Conservation (phyloP, 257 asterid genomes). For the Salvia splendens region DNA sequence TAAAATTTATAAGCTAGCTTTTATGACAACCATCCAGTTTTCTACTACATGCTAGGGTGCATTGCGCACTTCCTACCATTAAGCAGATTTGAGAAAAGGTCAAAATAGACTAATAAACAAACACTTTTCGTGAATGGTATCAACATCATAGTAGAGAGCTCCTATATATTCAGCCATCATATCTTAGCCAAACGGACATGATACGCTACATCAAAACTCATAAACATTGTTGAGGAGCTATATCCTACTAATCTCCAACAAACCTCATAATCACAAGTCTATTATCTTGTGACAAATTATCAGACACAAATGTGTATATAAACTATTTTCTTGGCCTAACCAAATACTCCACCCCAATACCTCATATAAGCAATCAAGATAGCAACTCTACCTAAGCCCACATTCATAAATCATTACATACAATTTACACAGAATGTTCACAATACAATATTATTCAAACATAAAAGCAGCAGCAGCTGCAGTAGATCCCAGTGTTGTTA, state of each 20-base stretch:
- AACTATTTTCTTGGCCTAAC: not conserved
- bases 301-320: not conserved
- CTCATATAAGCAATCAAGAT: slow-evolving; percentile 10
- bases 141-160: not conserved
- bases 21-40: not conserved
- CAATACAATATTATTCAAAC: not conserved
- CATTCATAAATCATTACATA: not conserved
- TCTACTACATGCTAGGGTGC: slow-evolving; percentile 5
- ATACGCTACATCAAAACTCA: not conserved
- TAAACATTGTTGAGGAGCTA: not conserved
- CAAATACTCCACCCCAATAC: slow-evolving; percentile 11
- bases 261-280: not conserved
- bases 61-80: not conserved
- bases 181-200: not conserved
- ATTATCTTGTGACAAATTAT: not conserved
- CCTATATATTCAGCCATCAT: not conserved
- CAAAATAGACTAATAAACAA: not conserved
- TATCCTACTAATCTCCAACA: slow-evolving; percentile 1
- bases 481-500: no score
- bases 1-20: not conserved
- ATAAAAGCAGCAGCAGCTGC: not conserved
- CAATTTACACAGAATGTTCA: not conserved
- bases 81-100: not conserved
- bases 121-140: not conserved
- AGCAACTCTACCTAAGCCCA: slow-evolving; percentile 7